These are phyloP conservation scores for Massarina eburnea DNA, from an alignment of 2,329 filamentous ascomycete species.

Conservation along the genomic window DNA sequence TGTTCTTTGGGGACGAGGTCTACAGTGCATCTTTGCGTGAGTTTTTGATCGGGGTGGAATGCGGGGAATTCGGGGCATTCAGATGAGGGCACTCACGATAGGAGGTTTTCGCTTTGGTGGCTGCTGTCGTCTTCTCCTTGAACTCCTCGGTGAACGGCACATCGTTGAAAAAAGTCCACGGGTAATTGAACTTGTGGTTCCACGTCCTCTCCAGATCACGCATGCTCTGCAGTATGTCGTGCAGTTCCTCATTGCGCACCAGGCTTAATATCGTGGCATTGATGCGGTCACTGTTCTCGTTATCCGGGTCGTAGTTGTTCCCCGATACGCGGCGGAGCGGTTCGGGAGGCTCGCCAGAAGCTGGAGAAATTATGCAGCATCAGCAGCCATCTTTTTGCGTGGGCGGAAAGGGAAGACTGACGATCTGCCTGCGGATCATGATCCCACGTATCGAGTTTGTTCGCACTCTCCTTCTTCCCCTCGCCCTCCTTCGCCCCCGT, in stretches of 20 bases:
- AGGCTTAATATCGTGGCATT: constrained; percentile 91
- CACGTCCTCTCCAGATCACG: constrained; percentile 87
- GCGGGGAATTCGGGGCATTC: not conserved
- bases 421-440: constrained; percentile 85
- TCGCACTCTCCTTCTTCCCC: constrained; percentile 31
- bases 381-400: constrained; percentile 7
- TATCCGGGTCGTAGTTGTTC: constrained; percentile 75
- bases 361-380: constrained; percentile 51
- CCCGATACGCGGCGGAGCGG: constrained; percentile 68
- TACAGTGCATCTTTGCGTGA: constrained; percentile 39
- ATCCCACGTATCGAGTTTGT: constrained; percentile 61
- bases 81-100: constrained; percentile 65
- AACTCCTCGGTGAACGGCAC: constrained; percentile 92
- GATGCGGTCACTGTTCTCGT: constrained; percentile 76
- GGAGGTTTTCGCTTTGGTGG: constrained; percentile 83
- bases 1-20: constrained; percentile 92
- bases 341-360: constrained; percentile 80
- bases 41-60: not conserved
- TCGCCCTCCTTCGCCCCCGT: not conserved
- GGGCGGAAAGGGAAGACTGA: constrained; percentile 55
- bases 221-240: constrained; percentile 86
- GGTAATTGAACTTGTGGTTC: constrained; percentile 99
- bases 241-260: constrained; percentile 87
- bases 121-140: constrained; percentile 75
- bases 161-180: constrained; percentile 99